These are phyloP conservation scores for Ustilago nuda DNA, from an alignment of 1,284 basidiomycete genomes.

Conservation along the genomic window DNA sequence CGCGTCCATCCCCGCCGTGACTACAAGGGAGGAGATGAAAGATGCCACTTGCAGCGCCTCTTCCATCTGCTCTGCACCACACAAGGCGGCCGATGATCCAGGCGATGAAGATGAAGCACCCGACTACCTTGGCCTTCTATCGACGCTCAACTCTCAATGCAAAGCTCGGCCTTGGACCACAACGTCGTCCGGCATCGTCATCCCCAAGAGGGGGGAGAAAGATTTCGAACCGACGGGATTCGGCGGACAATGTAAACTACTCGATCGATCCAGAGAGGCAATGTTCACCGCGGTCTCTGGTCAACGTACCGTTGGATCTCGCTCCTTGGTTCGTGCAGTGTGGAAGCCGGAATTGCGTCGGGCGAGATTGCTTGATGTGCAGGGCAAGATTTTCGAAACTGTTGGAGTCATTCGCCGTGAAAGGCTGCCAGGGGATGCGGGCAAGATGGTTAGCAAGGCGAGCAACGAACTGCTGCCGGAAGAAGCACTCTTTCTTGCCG, in stretches of 20 bases:
- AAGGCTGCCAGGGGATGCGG: background rate
- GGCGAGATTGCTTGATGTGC: slow-evolving; percentile 56
- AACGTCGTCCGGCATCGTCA: slow-evolving; percentile 22
- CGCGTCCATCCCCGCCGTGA: slow-evolving; percentile 2
- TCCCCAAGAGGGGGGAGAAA: slow-evolving; percentile 66
- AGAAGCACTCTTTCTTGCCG: slow-evolving; percentile 90
- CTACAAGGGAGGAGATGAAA: slow-evolving; percentile 32
- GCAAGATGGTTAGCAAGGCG: slow-evolving; percentile 23
- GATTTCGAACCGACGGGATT: slow-evolving; percentile 80
- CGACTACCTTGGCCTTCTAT: slow-evolving; percentile 47
- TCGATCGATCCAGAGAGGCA: slow-evolving; percentile 84
- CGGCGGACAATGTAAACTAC: slow-evolving; percentile 78
- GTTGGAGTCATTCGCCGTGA: slow-evolving; percentile 53
- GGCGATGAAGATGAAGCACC: slow-evolving; percentile 47
- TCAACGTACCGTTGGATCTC: slow-evolving; percentile 71
- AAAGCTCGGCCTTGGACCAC: slow-evolving; percentile 7
- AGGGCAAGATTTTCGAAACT: slow-evolving; percentile 60
- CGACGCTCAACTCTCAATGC: slow-evolving; percentile 37
- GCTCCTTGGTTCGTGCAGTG: slow-evolving; percentile 54
- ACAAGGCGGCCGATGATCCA: slow-evolving; percentile 25
- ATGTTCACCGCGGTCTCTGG: slow-evolving; percentile 85
- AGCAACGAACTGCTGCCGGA: slow-evolving; percentile 85
- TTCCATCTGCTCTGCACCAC: background rate
- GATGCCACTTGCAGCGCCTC: slow-evolving; percentile 24
- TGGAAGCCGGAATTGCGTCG: slow-evolving; percentile 55